phyloP scores from a whole-genome alignment of 139 green algal species.

The Asterochloris erici region DNA sequence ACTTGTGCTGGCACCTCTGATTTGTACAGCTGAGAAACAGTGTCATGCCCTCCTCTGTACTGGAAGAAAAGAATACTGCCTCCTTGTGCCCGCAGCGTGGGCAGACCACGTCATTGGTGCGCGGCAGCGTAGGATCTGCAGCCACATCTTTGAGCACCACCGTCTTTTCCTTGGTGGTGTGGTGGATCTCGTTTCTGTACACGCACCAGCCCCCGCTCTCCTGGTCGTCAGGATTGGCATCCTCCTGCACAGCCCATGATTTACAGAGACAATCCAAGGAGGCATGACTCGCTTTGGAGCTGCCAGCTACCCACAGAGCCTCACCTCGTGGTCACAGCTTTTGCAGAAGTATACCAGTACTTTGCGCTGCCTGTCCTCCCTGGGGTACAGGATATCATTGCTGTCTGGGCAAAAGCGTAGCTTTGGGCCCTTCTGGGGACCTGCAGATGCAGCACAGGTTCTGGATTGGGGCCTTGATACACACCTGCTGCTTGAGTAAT shows the following conservation, averaged over 20 bases:
- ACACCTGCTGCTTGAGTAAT: neutral
- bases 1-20: constrained; percentile 60
- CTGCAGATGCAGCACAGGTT: neutral
- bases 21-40: constrained; percentile 76
- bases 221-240: constrained; percentile 44
- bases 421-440: constrained; percentile 27
- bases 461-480: too few relatives aligned
- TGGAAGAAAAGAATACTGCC: constrained; percentile 80
- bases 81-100: constrained; percentile 79
- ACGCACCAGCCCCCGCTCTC: constrained; percentile 51
- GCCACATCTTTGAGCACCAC: constrained; percentile 82
- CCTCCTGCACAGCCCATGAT: neutral
- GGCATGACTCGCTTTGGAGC: neutral
- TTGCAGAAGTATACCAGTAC: constrained; percentile 81
- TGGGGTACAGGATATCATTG: constrained; percentile 57
- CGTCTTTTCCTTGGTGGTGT: constrained; percentile 76
- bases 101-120: constrained; percentile 80
- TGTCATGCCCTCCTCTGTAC: constrained; percentile 82
- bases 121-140: constrained; percentile 82
- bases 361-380: constrained; percentile 69
- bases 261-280: neutral
- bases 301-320: neutral
- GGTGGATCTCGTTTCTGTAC: constrained; percentile 66
- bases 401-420: constrained; percentile 85
- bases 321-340: constrained; percentile 68